These are phyloP conservation scores for Tricholoma matsutake DNA, from an alignment of 768 basidiomycete species.

Conservation along the genomic window DNA sequence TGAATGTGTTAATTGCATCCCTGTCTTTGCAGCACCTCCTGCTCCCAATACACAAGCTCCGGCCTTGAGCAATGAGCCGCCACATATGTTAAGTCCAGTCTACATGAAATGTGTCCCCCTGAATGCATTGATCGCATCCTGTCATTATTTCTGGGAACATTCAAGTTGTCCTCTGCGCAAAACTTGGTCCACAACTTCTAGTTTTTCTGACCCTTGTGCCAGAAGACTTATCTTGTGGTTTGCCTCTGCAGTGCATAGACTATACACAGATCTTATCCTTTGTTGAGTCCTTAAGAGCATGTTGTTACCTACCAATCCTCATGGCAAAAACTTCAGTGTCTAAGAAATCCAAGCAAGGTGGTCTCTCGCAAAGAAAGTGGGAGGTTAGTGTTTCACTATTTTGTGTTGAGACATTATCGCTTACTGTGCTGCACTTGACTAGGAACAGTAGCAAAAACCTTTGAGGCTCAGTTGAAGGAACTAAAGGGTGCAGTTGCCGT, in stretches of 20 bases:
- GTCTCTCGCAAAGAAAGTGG: not conserved
- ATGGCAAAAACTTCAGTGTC: not conserved
- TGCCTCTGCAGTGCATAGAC: not conserved
- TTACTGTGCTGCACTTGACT: not conserved
- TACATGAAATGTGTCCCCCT: not conserved
- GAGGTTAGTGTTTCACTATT: not conserved
- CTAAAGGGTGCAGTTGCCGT: not conserved
- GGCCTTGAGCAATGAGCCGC: not conserved
- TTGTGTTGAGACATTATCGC: not conserved
- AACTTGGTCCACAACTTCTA: not conserved
- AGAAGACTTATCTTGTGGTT: not conserved
- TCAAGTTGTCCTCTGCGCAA: not conserved
- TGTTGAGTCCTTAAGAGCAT: not conserved
- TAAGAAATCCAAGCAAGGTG: not conserved
- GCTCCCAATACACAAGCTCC: not conserved
- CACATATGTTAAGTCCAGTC: not conserved
- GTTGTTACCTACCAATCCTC: not conserved
- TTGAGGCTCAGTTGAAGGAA: slow-evolving; percentile 1
- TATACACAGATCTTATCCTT: not conserved
- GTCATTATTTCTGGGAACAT: not conserved
- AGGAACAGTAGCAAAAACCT: not conserved
- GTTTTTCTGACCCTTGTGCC: not conserved
- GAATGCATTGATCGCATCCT: not conserved
- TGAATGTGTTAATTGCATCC: not conserved
- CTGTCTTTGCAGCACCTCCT: not conserved